Conservation (phyloP, 2,329 filamentous ascomycete species). For the Lithohypha guttulata region DNA sequence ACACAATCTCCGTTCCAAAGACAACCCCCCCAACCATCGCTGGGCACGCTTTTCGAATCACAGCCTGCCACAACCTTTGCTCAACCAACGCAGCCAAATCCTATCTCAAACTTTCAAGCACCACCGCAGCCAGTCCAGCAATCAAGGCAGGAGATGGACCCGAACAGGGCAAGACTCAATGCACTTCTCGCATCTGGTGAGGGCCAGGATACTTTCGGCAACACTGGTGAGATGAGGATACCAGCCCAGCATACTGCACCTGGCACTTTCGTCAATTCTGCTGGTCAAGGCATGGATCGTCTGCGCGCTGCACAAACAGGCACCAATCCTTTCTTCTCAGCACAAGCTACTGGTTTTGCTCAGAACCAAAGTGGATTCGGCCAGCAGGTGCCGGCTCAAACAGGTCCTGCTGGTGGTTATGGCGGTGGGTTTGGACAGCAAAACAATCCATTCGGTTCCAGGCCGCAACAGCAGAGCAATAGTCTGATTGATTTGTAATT, state of each 20-base stretch:
- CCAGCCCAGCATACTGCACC: slow-evolving; percentile 94
- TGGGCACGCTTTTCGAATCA: slow-evolving; percentile 72
- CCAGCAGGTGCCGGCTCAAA: slow-evolving; percentile 39
- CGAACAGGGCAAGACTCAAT: slow-evolving; percentile 65
- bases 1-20: slow-evolving; percentile 46
- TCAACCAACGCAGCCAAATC: slow-evolving; percentile 42
- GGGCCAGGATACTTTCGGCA: slow-evolving; percentile 93
- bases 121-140: slow-evolving; percentile 37
- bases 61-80: slow-evolving; percentile 58
- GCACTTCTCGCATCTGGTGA: slow-evolving; percentile 76
- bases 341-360: slow-evolving; percentile 61
- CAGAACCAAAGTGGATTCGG: slow-evolving; percentile 22
- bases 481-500: slow-evolving; percentile 52
- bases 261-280: slow-evolving; percentile 92
- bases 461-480: slow-evolving; percentile 39
- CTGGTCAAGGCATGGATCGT: slow-evolving; percentile 65
- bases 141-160: slow-evolving; percentile 35
- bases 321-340: slow-evolving; percentile 80
- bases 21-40: slow-evolving; percentile 54
- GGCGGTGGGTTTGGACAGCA: slow-evolving; percentile 34
- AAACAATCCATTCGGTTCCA: slow-evolving; percentile 44
- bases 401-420: slow-evolving; percentile 39
- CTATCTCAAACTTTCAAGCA: slow-evolving; percentile 38
- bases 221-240: slow-evolving; percentile 90
- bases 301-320: slow-evolving; percentile 60